phyloP scores from a whole-genome alignment of 192 early-diverging fungal genomes.

The Lobosporangium transversale region DNA sequence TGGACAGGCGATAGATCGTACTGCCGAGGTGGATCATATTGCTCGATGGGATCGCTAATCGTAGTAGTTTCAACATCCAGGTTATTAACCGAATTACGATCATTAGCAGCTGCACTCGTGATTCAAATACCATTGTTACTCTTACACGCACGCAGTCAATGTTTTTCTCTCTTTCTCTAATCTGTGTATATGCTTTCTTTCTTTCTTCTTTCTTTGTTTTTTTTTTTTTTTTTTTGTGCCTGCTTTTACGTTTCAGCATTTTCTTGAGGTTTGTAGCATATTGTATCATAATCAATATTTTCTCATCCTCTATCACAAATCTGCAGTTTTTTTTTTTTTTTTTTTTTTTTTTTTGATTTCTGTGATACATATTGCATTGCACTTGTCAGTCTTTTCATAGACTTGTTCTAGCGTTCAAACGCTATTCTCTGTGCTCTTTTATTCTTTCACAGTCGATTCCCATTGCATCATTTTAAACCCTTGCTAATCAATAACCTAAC shows the following conservation, averaged over 20 bases:
- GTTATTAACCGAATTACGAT: too few species aligned
- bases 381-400: neutral
- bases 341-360: neutral
- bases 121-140: neutral
- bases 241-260: neutral
- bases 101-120: too few species aligned
- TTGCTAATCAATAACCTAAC: too few species aligned
- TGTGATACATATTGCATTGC: neutral
- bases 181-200: neutral
- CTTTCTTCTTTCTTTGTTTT: conserved; percentile 1
- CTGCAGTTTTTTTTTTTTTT: conserved; percentile 11
- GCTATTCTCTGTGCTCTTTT: too few species aligned
- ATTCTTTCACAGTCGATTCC: neutral
- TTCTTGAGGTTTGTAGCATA: neutral
- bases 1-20: conserved; percentile 8
- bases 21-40: conserved; percentile 5
- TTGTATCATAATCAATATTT: neutral
- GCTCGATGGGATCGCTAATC: conserved; percentile 35
- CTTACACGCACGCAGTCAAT: too few species aligned
- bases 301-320: neutral
- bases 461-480: neutral
- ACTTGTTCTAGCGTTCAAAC: too few species aligned
- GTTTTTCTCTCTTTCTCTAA: conserved; percentile 2
- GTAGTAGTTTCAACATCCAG: too few species aligned
- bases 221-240: neutral